Percentiles rank a stretch among this genome's conserved stretches.
Conservation (phyloP, 1,139 yeast genomes). For the Waltiozyma sp. region DNA sequence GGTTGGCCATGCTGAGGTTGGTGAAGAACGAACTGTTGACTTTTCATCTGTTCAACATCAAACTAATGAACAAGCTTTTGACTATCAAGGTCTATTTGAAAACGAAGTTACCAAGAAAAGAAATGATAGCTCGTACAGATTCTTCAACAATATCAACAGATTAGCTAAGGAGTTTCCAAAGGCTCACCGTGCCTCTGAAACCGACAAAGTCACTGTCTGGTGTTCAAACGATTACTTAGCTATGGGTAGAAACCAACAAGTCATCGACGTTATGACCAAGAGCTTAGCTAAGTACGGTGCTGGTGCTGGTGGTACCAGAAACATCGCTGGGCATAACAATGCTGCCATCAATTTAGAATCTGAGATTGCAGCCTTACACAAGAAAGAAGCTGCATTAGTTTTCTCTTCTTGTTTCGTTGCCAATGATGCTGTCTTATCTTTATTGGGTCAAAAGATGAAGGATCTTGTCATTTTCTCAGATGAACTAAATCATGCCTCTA, state of each 20-base stretch:
- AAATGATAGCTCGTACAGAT: constrained; percentile 84
- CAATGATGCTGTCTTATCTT: constrained; percentile 89
- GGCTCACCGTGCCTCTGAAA: constrained; percentile 71
- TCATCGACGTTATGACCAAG: constrained; percentile 64
- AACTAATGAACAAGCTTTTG: constrained; percentile 39
- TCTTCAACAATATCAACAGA: constrained; percentile 92
- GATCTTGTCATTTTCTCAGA: constrained; percentile 89
- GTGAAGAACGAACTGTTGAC: constrained; percentile 22
- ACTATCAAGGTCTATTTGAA: constrained; percentile 54
- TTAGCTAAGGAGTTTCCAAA: constrained; percentile 86
- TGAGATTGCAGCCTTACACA: constrained; percentile 82
- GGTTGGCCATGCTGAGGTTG: constrained; percentile 25
- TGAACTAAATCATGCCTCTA: constrained; percentile 90
- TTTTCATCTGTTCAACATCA: constrained; percentile 18
- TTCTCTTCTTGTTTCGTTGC: constrained; percentile 95
- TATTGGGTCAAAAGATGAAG: constrained; percentile 83
- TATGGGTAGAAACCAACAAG: constrained; percentile 73
- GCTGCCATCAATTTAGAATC: constrained; percentile 82
- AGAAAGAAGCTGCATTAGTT: constrained; percentile 90
- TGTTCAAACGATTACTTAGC: constrained; percentile 96
- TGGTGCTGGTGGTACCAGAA: constrained; percentile 98
- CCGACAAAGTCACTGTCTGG: constrained; percentile 93
- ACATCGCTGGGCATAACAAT: constrained; percentile 93
- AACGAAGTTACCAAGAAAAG: constrained; percentile 63
- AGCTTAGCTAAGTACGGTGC: constrained; percentile 88